Evolutionary conservation across 169 alveolate genomes (phyloP).

Genomic region (Cryptosporidium meleagridis): DNA sequence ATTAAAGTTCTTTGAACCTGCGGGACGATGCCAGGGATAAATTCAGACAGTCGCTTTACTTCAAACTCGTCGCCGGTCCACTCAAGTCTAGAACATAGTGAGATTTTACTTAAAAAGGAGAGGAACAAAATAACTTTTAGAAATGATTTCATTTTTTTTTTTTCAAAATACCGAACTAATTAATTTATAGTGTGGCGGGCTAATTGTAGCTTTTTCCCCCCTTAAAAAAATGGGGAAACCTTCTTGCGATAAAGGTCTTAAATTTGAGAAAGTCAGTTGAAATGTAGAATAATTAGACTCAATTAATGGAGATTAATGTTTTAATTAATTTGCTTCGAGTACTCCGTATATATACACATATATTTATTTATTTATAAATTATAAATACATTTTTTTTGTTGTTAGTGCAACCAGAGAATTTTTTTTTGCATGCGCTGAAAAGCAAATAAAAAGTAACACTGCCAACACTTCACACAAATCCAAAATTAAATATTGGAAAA

Average conservation of each 20-base stretch:
- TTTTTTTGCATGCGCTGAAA: background rate
- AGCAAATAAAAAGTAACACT: slow-evolving; percentile 9
- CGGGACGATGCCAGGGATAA: background rate
- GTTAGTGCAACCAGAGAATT: background rate
- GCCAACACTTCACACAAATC: slow-evolving; percentile 24
- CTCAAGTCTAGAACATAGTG: slow-evolving; percentile 33
- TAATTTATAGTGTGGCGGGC: background rate
- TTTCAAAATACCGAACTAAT: background rate
- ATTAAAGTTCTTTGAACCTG: slow-evolving; percentile 7
- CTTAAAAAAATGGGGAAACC: background rate
- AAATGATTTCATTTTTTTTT: background rate
- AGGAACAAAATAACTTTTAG: background rate
- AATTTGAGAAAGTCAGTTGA: background rate
- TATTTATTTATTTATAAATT: background rate
- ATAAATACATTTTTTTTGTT: background rate
- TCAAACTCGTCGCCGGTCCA: slow-evolving; percentile 65
- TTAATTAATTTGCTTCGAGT: background rate
- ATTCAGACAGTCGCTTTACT: slow-evolving; percentile 8
- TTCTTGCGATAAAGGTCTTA: background rate
- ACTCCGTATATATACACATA: background rate
- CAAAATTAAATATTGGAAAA: slow-evolving; percentile 5
- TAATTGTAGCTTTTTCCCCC: background rate
- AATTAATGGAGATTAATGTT: background rate
- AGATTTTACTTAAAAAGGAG: background rate
- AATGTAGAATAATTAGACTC: no score